Evolutionary conservation across 768 basidiomycete genomes (phyloP), one percentile per base, ranked within the genome.

Genomic region (Xerocomellus amylosporus): DNA sequence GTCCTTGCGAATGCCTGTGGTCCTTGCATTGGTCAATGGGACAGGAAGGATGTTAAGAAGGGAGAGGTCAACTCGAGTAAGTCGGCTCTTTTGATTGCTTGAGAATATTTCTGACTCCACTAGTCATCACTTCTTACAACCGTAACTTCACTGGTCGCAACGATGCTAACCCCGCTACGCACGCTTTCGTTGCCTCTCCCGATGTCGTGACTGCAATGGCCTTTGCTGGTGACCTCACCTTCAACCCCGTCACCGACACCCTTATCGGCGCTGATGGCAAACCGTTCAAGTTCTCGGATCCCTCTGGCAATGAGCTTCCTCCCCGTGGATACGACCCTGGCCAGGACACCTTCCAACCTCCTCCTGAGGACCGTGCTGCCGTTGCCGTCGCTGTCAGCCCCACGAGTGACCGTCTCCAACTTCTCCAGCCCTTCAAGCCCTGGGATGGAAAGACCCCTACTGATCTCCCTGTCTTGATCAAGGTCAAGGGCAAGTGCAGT

Each of bases 91-190:
- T 33, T 0, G 15, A 7, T 46, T 19, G 13, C 20, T 28, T 8
- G 26, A 14, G 30, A 26, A n/a, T 8, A n/a, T 28, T 45, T 55
- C 55, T 60, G 26, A 51, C 47, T 37, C 22, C 10, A 10, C 17
- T 44, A 93, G 90, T 98, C 80, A 92, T 99, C 75, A 96, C 96
- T 49, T 98, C 95, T 19, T 99, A 99, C 84, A 99, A 99, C 86
- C 95, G 97, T 73, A 99, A 99, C 87, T 99, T 99, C 80, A 98
- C 97, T 62, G 97, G 96, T 54, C 93, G 97, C 70, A 99, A 99
- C 74, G 97, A 98, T 67, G 95, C 97, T 64, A 98, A 99, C 84
- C 94, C 96, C 20, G 94, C 94, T 58, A 99, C 97, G 31, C 97
- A 98, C 74, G 91, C 93, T 46, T 96, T 95, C 68, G 93, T 96